phyloP scores from a whole-genome alignment of 2,329 filamentous ascomycete species.

The Phoma sp. region DNA sequence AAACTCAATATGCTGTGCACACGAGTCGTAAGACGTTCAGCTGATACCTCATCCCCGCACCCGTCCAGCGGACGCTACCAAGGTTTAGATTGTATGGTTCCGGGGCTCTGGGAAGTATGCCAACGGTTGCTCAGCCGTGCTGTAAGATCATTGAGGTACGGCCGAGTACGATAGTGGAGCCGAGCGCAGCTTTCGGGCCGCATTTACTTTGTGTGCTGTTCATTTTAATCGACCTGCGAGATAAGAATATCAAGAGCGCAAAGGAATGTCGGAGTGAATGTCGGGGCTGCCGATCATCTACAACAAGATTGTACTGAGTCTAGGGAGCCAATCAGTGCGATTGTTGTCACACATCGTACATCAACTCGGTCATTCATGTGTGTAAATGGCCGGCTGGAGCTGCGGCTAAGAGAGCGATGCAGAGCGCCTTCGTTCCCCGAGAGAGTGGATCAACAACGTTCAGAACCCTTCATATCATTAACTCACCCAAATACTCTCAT shows the following conservation, averaged over 20 bases:
- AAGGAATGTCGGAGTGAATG: conserved; percentile 22
- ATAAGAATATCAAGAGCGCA: conserved; percentile 3
- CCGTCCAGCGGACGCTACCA: conserved; percentile 11
- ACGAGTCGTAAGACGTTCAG: conserved; percentile 19
- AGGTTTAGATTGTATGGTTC: conserved; percentile 1
- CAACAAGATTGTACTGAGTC: conserved; percentile 12
- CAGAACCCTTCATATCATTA: not conserved
- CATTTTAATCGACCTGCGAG: not conserved
- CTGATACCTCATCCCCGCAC: conserved; percentile 18
- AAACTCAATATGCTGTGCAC: not conserved
- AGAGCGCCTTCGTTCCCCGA: conserved; percentile 8
- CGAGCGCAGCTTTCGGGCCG: conserved; percentile 2
- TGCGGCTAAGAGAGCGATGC: conserved; percentile 12
- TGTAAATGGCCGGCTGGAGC: conserved; percentile 23
- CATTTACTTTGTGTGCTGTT: not conserved
- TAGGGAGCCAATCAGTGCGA: conserved; percentile 22
- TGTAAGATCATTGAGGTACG: conserved; percentile 7
- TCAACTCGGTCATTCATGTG: conserved; percentile 23
- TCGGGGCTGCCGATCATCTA: conserved; percentile 17
- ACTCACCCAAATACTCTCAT: conserved; percentile 4
- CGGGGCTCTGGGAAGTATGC: conserved; percentile 15
- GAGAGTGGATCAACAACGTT: conserved; percentile 7
- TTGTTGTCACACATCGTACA: conserved; percentile 15
- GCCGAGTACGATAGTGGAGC: conserved; percentile 20
- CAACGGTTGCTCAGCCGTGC: conserved; percentile 10